Evolutionary conservation across 805 yeast species (phyloP).

Genomic region (Millerago galiae): DNA sequence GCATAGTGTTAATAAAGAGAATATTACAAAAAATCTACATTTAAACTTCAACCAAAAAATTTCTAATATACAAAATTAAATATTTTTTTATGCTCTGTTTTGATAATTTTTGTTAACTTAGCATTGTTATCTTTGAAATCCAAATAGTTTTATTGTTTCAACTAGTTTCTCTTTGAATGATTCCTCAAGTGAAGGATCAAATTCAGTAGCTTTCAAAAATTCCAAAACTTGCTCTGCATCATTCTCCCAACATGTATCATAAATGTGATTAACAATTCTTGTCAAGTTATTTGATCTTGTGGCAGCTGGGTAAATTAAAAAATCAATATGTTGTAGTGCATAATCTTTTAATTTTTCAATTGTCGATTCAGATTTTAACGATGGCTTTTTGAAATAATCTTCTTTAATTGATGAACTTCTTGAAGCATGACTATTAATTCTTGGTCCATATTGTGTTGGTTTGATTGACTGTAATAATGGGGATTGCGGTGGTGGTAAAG

Average conservation of each 20-base stretch:
- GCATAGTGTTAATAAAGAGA: too few relatives aligned
- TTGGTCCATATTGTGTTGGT: neutral
- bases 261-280: conserved; percentile 29
- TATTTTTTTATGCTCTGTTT: neutral
- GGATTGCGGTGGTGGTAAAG: neutral
- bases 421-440: neutral
- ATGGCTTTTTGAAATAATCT: neutral
- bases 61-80: too few relatives aligned
- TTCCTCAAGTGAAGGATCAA: conserved; percentile 9
- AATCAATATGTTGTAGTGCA: conserved; percentile 27
- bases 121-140: conserved; percentile 22
- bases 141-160: conserved; percentile 20
- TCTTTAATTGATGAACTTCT: conserved; percentile 4
- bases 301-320: conserved; percentile 27
- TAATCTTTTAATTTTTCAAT: conserved; percentile 21
- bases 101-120: too few relatives aligned
- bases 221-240: conserved; percentile 14
- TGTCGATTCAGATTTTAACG: conserved; percentile 7
- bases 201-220: conserved; percentile 10
- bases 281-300: conserved; percentile 27
- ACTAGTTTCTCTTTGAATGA: conserved; percentile 12
- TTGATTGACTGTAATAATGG: neutral
- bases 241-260: conserved; percentile 31
- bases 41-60: too few relatives aligned
- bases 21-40: too few relatives aligned